A percentile compares a stretch with the other conserved stretches of the same genome.
Conservation (phyloP, 306 rosid species). For the Malus domestica region ASM211411v1 NC_041793.1:37816001-37816500, state of each 20-base stretch:
- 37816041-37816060: no score
- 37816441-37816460: background rate
- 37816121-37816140: background rate
- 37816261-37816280: constrained; percentile 86
- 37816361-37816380: constrained; percentile 38
- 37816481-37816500: background rate
- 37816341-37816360: constrained; percentile 90
- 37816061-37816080: no score
- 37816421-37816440: background rate
- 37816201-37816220: constrained; percentile 55
- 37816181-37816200: background rate
- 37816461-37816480: background rate
- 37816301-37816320: constrained; percentile 67
- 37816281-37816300: constrained; percentile 89
- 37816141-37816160: background rate
- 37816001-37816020: no score
- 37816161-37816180: constrained; percentile 1
- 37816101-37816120: constrained; percentile 29
- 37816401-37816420: background rate
- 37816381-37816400: constrained; percentile 1
- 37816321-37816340: constrained; percentile 71
- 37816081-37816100: no score
- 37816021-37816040: no score
- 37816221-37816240: constrained; percentile 85
- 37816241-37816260: constrained; percentile 70